Evolutionary conservation across 371 early-diverging fungal genomes (phyloP).

Genomic region (Circinella minor): DNA sequence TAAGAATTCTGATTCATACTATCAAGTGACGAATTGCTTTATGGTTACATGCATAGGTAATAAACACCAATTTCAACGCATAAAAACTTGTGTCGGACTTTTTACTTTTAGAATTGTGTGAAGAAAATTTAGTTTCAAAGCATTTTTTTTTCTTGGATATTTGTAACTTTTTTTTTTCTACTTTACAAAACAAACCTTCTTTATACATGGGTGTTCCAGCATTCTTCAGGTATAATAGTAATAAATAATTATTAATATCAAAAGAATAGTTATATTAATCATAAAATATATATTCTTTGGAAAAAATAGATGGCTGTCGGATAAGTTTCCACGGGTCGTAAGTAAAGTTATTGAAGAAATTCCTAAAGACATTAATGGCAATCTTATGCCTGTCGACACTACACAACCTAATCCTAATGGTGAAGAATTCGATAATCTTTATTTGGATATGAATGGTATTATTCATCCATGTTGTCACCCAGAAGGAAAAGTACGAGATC

Average conservation of each 20-base stretch:
- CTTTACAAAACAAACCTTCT: no score
- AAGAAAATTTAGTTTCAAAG: no score
- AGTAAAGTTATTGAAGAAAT: conserved; percentile 81
- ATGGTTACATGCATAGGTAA: no score
- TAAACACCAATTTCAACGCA: no score
- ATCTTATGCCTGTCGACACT: conserved; percentile 83
- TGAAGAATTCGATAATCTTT: conserved; percentile 94
- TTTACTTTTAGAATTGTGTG: no score
- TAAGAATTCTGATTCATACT: no score
- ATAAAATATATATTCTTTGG: background rate
- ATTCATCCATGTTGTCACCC: conserved; percentile 99
- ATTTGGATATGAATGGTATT: conserved; percentile 99
- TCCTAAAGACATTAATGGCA: conserved; percentile 71
- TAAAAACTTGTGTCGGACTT: no score
- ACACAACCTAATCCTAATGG: conserved; percentile 94
- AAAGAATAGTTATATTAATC: background rate
- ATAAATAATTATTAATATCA: no score
- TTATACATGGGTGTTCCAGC: conserved; percentile 88
- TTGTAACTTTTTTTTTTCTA: no score
- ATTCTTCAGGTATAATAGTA: conserved; percentile 66
- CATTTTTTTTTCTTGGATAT: no score
- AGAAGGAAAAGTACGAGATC: conserved; percentile 76
- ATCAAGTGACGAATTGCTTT: no score
- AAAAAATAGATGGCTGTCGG: conserved; percentile 82
- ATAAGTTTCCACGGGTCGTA: conserved; percentile 94